Conservation (phyloP, 345 rosid genomes). For the Draba incana region DNA sequence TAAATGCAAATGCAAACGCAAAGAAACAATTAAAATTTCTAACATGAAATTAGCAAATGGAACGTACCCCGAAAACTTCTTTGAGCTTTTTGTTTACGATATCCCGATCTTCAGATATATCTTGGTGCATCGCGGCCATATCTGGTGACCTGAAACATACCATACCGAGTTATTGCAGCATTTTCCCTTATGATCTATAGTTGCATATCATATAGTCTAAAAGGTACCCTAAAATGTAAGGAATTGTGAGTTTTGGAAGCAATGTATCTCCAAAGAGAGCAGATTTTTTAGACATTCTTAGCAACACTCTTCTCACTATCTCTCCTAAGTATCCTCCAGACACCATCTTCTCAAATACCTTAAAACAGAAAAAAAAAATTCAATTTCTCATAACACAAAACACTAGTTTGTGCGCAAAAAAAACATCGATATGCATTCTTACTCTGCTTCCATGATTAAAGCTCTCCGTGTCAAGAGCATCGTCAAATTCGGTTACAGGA, state of each 20-base stretch:
- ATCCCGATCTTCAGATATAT: slow-evolving; percentile 55
- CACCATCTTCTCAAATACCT: slow-evolving; percentile 67
- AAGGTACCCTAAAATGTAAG: slow-evolving; percentile 56
- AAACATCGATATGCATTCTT: not conserved
- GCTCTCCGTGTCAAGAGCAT: slow-evolving; percentile 55
- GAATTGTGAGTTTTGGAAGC: slow-evolving; percentile 55
- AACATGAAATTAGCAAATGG: not conserved
- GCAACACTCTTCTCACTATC: slow-evolving; percentile 68
- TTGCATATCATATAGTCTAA: not conserved
- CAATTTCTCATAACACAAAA: slow-evolving; percentile 3
- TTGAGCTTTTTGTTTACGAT: slow-evolving; percentile 52
- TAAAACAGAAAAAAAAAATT: slow-evolving; percentile 7
- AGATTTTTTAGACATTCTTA: slow-evolving; percentile 62
- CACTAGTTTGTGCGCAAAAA: not conserved
- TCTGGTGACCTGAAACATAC: slow-evolving; percentile 50
- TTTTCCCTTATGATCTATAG: not conserved
- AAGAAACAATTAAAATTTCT: not conserved
- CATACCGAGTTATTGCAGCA: too few relatives aligned
- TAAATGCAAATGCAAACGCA: too few relatives aligned
- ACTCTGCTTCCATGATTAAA: slow-evolving; percentile 55
- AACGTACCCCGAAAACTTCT: slow-evolving; percentile 54
- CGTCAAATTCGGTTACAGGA: slow-evolving; percentile 62
- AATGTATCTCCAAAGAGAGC: slow-evolving; percentile 55
- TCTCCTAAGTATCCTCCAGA: slow-evolving; percentile 76
- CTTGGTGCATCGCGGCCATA: slow-evolving; percentile 81